A percentile compares a stretch with the other conserved stretches of the same genome.
These are phyloP conservation scores for Aspergillus fischeri DNA, from an alignment of 2,329 filamentous ascomycete genomes.

Conservation along the genomic window DNA sequence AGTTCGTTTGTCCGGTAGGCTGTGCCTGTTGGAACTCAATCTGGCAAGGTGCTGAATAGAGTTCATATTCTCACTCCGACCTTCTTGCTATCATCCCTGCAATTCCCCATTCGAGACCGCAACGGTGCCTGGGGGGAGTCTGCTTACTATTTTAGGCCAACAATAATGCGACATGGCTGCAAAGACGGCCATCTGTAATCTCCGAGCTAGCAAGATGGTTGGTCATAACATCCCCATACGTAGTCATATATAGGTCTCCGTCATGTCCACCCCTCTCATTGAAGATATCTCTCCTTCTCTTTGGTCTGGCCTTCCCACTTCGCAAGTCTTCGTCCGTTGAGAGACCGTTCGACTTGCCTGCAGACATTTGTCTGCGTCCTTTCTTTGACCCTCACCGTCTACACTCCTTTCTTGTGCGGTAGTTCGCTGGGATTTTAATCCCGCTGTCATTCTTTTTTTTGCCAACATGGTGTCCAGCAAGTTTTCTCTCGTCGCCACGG, in stretches of 20 bases:
- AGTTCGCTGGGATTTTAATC: constrained; percentile 29
- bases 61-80: not conserved
- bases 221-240: not conserved
- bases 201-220: not conserved
- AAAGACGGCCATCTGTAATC: not conserved
- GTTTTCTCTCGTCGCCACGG: constrained; percentile 33
- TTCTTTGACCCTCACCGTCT: constrained; percentile 44
- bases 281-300: constrained; percentile 3
- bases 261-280: not conserved
- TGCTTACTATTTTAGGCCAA: not conserved
- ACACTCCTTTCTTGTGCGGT: constrained; percentile 29
- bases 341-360: constrained; percentile 12
- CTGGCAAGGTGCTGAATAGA: not conserved
- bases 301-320: constrained; percentile 10
- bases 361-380: constrained; percentile 52
- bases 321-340: constrained; percentile 13
- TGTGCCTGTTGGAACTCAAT: not conserved
- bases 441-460: constrained; percentile 27
- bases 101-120: not conserved
- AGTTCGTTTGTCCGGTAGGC: not conserved
- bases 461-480: constrained; percentile 35
- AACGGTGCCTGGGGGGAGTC: not conserved
- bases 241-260: not conserved
- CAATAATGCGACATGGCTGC: not conserved
- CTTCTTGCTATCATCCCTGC: not conserved